These are phyloP conservation scores for Cichorium intybus DNA, from an alignment of 140 eudicot species.

Conservation along the genomic window DNA sequence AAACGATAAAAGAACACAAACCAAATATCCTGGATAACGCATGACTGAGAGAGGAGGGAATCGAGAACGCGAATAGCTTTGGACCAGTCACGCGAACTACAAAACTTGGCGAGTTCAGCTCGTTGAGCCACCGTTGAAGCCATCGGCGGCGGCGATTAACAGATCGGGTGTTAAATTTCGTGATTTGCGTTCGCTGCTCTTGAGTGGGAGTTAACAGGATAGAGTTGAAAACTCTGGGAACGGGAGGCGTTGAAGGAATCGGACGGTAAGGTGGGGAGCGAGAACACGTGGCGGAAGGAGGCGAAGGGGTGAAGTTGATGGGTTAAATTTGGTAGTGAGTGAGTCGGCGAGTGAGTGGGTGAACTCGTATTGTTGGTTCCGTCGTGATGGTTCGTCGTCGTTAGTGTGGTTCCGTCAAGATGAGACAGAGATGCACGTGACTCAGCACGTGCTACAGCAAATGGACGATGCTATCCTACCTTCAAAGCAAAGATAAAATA, in stretches of 20 bases:
- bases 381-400: constrained; percentile 12
- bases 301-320: constrained; percentile 23
- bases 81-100: constrained; percentile 94
- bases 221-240: constrained; percentile 27
- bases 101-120: constrained; percentile 76
- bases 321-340: constrained; percentile 3
- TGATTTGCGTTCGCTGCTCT: constrained; percentile 4
- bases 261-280: constrained; percentile 33
- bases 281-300: constrained; percentile 23
- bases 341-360: not conserved
- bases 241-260: constrained; percentile 40
- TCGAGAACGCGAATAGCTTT: constrained; percentile 99
- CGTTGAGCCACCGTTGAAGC: constrained; percentile 63
- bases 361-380: constrained; percentile 11
- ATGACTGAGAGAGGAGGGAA: constrained; percentile 64
- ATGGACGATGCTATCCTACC: constrained; percentile 20
- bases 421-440: constrained; percentile 10
- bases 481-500: constrained; percentile 27
- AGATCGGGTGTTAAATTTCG: constrained; percentile 31
- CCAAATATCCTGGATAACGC: constrained; percentile 91
- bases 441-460: not conserved
- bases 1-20: constrained; percentile 17
- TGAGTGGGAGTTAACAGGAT: constrained; percentile 25
- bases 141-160: constrained; percentile 36
- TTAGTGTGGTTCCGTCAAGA: constrained; percentile 12